Evolutionary conservation across 148 eudicot species (phyloP).

Genomic region (Rhododendron kiyosumense): DNA sequence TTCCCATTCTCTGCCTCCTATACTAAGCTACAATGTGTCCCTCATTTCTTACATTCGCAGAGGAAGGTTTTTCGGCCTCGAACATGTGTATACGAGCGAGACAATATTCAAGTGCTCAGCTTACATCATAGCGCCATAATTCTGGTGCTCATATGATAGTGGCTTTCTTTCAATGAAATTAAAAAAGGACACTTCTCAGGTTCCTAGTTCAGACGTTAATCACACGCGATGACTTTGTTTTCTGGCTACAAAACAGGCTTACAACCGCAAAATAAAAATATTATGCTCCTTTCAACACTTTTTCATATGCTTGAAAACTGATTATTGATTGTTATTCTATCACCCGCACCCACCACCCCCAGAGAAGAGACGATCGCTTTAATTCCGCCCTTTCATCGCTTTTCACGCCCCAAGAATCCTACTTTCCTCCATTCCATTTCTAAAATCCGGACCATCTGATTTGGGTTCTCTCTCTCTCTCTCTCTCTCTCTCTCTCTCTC

Average conservation of each 20-base stretch:
- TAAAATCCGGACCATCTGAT: constrained; percentile 11
- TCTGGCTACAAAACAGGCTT: neutral
- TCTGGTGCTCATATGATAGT: too few relatives aligned
- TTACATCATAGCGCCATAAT: too few relatives aligned
- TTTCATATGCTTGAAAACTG: neutral
- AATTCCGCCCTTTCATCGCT: neutral
- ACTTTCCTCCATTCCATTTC: neutral
- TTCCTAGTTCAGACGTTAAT: neutral
- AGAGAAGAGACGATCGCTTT: neutral
- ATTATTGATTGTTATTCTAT: neutral
- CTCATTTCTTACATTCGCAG: neutral
- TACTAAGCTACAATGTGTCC: too few relatives aligned
- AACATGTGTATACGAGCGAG: too few relatives aligned
- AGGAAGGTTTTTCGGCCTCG: too few relatives aligned
- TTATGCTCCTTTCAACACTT: neutral
- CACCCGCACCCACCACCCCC: neutral
- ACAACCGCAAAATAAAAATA: neutral
- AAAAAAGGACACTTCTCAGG: too few relatives aligned
- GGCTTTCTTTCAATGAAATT: too few relatives aligned
- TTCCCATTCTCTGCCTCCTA: neutral
- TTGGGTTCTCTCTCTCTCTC: constrained; percentile 29
- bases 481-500: too few relatives aligned
- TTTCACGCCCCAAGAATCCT: neutral
- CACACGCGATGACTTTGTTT: neutral
- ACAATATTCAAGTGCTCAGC: neutral